Evolutionary conservation across 768 basidiomycete species (phyloP), one percentile per base, ranked within the genome.

Genomic region (Cystofilobasidium ferigula): DNA sequence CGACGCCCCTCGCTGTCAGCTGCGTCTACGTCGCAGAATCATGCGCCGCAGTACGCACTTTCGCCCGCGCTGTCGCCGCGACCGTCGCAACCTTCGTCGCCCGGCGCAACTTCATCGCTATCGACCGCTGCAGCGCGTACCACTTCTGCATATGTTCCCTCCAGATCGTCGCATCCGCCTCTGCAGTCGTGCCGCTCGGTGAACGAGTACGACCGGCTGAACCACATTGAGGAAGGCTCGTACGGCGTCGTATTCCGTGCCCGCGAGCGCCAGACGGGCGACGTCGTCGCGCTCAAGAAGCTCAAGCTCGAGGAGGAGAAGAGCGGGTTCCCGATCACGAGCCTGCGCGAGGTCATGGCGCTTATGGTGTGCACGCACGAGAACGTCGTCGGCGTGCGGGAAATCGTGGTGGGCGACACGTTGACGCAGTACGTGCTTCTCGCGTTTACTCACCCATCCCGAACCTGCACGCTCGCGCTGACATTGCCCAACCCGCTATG

Each of bases 181-280:
- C 83, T 98, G 28, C 77, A 82, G 45, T 84, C 93, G 0, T 93
- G 94, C 30, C 86, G 94, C 28, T 93, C 91, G 6, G 94, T 97
- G 0, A 94, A 91, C 77, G 84, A 82, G 71, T 97, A 97, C 74
- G 93, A 97, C 71, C 81, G 88, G 47, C 80, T 99, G 62, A 99
- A 99, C 75, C 89, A 95, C 71, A 99, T 99, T 71, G 95, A 98
- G 77, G 95, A 99, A 77, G 95, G 95, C 6, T 91, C 89, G 0
- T 99, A 99, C 71, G 95, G 95, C 22, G 85, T 98, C 43, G 95
- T 99, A 20, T 98, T 90, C 69, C 85, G 95, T n/a, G 95, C 95
- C 26, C 81, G 84, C 71, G 94, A 97, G 78, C 94, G 89, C 75
- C 83, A 89, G 73, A 91, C 92, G 0, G 90, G 91, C 7, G 92